Evolutionary conservation across 805 yeast genomes (phyloP).

Genomic region (Scheffersomyces coipomensis): DNA sequence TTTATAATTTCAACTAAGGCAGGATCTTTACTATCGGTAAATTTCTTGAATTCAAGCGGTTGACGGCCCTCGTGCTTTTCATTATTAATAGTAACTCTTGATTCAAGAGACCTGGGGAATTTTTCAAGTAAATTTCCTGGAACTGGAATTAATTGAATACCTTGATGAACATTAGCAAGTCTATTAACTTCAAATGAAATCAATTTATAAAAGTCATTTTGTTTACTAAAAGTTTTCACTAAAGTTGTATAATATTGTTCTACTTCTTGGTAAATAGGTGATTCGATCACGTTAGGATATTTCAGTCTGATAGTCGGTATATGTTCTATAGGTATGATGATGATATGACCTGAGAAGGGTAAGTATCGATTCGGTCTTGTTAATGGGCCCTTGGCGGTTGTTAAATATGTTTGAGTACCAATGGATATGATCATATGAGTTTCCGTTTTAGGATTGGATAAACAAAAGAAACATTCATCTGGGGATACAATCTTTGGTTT

Average conservation of each 20-base stretch:
- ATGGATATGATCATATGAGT: constrained; percentile 80
- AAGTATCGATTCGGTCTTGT: constrained; percentile 47
- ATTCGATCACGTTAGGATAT: constrained; percentile 22
- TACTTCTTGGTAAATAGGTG: constrained; percentile 42
- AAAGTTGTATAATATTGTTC: constrained; percentile 46
- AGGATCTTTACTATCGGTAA: constrained; percentile 17
- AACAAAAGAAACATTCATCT: constrained; percentile 73
- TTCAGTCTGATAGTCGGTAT: constrained; percentile 36
- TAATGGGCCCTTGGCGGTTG: constrained; percentile 86
- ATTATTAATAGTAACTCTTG: constrained; percentile 44
- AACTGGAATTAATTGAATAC: constrained; percentile 75
- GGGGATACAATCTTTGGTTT: constrained; percentile 50
- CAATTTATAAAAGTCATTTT: constrained; percentile 43
- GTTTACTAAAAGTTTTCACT: constrained; percentile 43
- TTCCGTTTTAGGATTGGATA: constrained; percentile 74
- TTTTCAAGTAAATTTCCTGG: constrained; percentile 40
- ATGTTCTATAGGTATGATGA: constrained; percentile 79
- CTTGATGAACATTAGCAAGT: constrained; percentile 65
- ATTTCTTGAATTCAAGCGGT: constrained; percentile 40
- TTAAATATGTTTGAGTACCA: constrained; percentile 62
- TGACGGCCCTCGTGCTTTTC: constrained; percentile 43
- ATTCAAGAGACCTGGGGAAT: constrained; percentile 47
- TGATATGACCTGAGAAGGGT: constrained; percentile 76
- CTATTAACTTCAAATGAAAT: constrained; percentile 73
- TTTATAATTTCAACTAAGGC: constrained; percentile 20